Base-by-base conservation (phyloP, 2,329 filamentous ascomycete species). In the Myotisia sp. region DNA sequence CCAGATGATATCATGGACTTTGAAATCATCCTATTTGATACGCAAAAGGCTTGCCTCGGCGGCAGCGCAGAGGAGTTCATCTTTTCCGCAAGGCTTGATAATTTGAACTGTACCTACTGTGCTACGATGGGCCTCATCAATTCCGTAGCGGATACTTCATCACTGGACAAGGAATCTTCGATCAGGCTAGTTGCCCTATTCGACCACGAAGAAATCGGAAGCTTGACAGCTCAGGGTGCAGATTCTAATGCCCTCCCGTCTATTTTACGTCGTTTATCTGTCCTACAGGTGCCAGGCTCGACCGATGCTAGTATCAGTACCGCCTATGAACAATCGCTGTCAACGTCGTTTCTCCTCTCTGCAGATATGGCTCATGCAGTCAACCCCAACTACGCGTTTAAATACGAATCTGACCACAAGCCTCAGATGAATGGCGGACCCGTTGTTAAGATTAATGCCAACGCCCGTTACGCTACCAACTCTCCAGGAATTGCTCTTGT, bases 301-400 rank as follows among this genome's bases (percentile, higher is more conserved):
- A 58, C 65, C 29, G 74, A 79, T 44, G 67, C 63, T 42, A 46
- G 68, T 39, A 62, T 78, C 9, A 64, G 74, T 5, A 93, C 86
- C 2, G 84, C 85, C 21, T 94, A 85, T 54, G 90, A 98, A 62
- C 87, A 95, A 65, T 90, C 83, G 2, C 70, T 93, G 34, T 73
- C 85, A 4, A 80, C 79, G 18, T 94, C 85, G 2, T 94, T 98
- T 69, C 74, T 98, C 39, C 70, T 98, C 42, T 93, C 84, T 4
- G 90, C 90, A 34, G 90, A 98, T 55, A 95, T 98, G 90, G 86
- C 90, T 1, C 90, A 98, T 63, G 80, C 80, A 4, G 77, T 98
- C 9, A 84, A 98, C 58, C 90, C 90, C 37, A 98, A 98, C 64
- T 98, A 94, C 56, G 70, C 76, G 3, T 74, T 64, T 47, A 95